A percentile compares a stretch with the other conserved stretches of the same genome.
Evolutionary conservation across 1,284 basidiomycete genomes (phyloP).

Genomic region (Trametes sp.): DNA sequence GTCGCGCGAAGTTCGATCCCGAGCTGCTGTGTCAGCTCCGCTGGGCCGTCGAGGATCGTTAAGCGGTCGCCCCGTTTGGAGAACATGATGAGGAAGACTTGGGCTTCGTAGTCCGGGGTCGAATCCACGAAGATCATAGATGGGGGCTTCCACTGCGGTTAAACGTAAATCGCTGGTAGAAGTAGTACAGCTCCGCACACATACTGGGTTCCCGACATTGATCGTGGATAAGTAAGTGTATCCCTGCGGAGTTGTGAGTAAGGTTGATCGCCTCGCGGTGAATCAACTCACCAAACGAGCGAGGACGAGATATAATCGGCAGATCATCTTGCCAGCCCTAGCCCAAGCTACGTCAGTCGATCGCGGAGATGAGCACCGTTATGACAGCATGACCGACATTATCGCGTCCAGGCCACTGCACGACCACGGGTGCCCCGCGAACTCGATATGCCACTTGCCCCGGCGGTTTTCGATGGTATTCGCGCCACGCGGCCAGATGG

Average conservation of each 20-base stretch:
- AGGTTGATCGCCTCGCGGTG: background rate
- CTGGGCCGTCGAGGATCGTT: conserved; percentile 65
- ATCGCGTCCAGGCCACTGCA: conserved; percentile 49
- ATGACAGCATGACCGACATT: conserved; percentile 44
- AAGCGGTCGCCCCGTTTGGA: conserved; percentile 62
- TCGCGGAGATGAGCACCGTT: conserved; percentile 1
- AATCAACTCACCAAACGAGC: conserved; percentile 44
- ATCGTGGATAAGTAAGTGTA: conserved; percentile 67
- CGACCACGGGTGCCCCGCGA: conserved; percentile 55
- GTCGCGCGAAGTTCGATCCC: conserved; percentile 38
- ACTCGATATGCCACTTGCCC: conserved; percentile 50
- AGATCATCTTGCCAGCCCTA: conserved; percentile 54
- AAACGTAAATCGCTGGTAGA: background rate
- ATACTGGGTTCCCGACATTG: conserved; percentile 59
- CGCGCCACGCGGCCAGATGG: conserved; percentile 57
- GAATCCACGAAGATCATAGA: conserved; percentile 65
- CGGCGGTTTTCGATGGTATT: conserved; percentile 36
- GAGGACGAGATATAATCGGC: conserved; percentile 50
- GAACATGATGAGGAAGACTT: conserved; percentile 70
- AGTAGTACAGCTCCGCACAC: conserved; percentile 29
- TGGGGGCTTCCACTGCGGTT: conserved; percentile 52
- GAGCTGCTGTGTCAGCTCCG: conserved; percentile 36
- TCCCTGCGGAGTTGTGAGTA: conserved; percentile 43
- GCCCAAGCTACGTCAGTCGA: background rate
- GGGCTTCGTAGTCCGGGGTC: conserved; percentile 50